Evolutionary conservation across 805 yeast species (phyloP).

Genomic region (Suhomyces kilbournensis): DNA sequence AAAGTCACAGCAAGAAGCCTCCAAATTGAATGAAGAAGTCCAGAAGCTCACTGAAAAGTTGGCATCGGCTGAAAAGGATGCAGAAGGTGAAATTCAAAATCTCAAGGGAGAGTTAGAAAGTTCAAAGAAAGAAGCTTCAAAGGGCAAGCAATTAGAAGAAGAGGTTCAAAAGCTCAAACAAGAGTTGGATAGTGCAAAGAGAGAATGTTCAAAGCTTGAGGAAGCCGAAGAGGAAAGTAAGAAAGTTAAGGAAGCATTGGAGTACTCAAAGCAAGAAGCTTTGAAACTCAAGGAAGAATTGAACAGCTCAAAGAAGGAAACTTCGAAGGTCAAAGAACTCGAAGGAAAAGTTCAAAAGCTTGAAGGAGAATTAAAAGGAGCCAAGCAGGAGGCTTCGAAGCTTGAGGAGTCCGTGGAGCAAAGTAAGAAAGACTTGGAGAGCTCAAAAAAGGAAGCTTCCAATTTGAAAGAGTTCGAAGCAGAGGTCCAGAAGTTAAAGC

Average conservation of each 20-base stretch:
- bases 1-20: conserved; percentile 3
- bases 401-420: too few species aligned
- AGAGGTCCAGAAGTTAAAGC: background rate
- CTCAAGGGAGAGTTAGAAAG: background rate
- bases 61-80: background rate
- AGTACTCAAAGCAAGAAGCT: background rate
- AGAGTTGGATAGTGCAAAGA: background rate
- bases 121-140: background rate
- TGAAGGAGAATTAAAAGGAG: background rate
- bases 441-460: background rate
- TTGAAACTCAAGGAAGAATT: background rate
- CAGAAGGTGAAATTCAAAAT: background rate
- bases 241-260: background rate
- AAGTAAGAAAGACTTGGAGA: too few species aligned
- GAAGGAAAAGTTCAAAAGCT: background rate
- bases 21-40: background rate
- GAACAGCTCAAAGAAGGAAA: background rate
- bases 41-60: background rate
- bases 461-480: background rate
- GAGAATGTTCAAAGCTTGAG: background rate
- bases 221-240: background rate
- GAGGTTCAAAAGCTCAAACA: background rate
- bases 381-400: background rate
- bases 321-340: background rate
- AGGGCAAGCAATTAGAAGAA: background rate